Evolutionary conservation across 805 yeast species (phyloP).

Genomic region (Lipomyces japonicus): DNA sequence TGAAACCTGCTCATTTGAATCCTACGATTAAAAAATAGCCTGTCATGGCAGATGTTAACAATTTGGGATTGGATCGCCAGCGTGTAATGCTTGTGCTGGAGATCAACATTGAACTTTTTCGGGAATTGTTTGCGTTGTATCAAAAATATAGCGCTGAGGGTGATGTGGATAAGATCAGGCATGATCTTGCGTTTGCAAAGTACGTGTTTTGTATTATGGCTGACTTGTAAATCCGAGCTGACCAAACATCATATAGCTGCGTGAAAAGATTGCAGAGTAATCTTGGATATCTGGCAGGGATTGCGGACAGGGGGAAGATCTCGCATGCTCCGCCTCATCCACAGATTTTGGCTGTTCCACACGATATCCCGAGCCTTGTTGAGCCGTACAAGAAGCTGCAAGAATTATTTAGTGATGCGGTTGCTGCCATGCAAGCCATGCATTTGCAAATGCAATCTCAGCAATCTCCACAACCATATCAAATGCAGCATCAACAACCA

Average conservation of each 20-base stretch:
- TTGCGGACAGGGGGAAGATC: slow-evolving; percentile 32
- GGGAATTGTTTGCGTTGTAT: slow-evolving; percentile 24
- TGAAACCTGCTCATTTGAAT: too few species aligned
- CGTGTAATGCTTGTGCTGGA: slow-evolving; percentile 35
- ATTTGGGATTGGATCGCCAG: slow-evolving; percentile 32
- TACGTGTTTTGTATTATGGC: slow-evolving; percentile 1
- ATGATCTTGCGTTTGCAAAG: slow-evolving; percentile 26
- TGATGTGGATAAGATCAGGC: slow-evolving; percentile 19
- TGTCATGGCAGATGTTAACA: slow-evolving; percentile 11
- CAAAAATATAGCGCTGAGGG: slow-evolving; percentile 11
- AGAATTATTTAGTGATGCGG: slow-evolving; percentile 34
- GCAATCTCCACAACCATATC: slow-evolving; percentile 30
- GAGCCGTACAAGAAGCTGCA: slow-evolving; percentile 37
- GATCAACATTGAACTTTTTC: slow-evolving; percentile 35
- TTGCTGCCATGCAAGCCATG: slow-evolving; percentile 26
- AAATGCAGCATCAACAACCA: slow-evolving; percentile 19
- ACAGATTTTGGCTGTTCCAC: slow-evolving; percentile 35
- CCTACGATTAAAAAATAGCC: too few species aligned
- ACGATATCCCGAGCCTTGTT: slow-evolving; percentile 33
- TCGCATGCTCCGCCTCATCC: slow-evolving; percentile 31
- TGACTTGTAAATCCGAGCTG: neutral
- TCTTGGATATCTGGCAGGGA: slow-evolving; percentile 36
- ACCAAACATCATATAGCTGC: slow-evolving; percentile 20
- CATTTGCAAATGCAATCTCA: slow-evolving; percentile 29
- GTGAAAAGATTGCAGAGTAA: slow-evolving; percentile 39